Evolutionary conservation across 495 filamentous ascomycete species (phyloP).

Genomic region (Hyaloscypha variabilis): DNA sequence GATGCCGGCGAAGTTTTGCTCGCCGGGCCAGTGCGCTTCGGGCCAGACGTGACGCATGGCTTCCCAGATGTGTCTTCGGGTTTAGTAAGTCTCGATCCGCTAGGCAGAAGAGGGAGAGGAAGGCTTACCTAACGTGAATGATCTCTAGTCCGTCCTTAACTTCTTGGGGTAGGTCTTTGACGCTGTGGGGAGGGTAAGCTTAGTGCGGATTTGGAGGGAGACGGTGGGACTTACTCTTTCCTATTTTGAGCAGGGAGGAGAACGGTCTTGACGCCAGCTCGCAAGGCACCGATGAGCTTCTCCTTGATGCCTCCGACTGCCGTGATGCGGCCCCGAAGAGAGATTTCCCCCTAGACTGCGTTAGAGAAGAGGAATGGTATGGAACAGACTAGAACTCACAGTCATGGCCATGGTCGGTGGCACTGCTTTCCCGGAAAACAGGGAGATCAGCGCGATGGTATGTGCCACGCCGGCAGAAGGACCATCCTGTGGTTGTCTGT

Average conservation of each 20-base stretch:
- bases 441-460: constrained; percentile 87
- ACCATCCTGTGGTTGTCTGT: constrained; percentile 32
- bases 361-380: constrained; percentile 17
- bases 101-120: neutral
- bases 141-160: constrained; percentile 88
- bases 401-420: constrained; percentile 97
- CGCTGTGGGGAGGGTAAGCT: constrained; percentile 32
- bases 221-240: constrained; percentile 62
- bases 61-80: constrained; percentile 80
- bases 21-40: constrained; percentile 75
- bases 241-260: constrained; percentile 85
- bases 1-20: constrained; percentile 60
- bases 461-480: constrained; percentile 90
- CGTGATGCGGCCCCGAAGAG: constrained; percentile 81
- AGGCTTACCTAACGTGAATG: constrained; percentile 79
- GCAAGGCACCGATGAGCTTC: constrained; percentile 92
- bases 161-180: constrained; percentile 88
- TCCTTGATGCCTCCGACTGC: constrained; percentile 98
- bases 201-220: constrained; percentile 1
- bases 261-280: constrained; percentile 94
- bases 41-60: constrained; percentile 85
- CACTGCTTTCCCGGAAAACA: constrained; percentile 87
- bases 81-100: constrained; percentile 16
- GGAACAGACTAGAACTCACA: constrained; percentile 16
- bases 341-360: constrained; percentile 71